Evolutionary conservation across 495 filamentous ascomycete genomes (phyloP).

Genomic region (Xylaria telfairii): DNA sequence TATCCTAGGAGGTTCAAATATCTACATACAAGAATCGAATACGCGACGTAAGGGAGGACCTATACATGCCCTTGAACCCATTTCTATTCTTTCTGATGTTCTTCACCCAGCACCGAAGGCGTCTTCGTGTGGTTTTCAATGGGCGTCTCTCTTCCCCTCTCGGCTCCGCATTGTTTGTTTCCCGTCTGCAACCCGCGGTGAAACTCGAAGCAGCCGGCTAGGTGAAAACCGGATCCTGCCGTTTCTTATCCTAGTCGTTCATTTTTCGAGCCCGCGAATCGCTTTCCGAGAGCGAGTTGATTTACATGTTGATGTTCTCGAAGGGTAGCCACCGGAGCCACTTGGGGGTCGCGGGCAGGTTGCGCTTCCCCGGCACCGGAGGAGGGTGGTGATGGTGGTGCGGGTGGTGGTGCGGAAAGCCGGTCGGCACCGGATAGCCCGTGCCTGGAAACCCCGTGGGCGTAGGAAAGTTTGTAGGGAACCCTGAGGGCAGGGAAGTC

Average conservation of each 20-base stretch:
- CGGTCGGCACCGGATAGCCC: slow-evolving; percentile 5
- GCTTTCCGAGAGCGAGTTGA: neutral
- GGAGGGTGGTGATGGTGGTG: neutral
- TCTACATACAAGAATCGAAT: slow-evolving; percentile 24
- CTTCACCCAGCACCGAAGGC: neutral
- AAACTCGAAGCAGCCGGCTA: slow-evolving; percentile 1
- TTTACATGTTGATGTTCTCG: slow-evolving; percentile 23
- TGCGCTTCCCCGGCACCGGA: neutral
- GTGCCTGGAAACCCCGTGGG: neutral
- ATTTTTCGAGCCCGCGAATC: neutral
- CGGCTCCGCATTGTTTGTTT: neutral
- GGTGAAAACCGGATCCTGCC: slow-evolving; percentile 3
- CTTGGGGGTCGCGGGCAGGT: slow-evolving; percentile 7
- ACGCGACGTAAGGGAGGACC: slow-evolving; percentile 3
- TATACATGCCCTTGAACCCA: neutral
- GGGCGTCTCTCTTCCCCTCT: neutral
- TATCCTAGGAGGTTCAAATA: neutral
- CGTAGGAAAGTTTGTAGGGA: neutral
- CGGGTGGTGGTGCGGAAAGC: neutral
- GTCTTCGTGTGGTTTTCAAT: neutral
- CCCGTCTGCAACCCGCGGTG: neutral
- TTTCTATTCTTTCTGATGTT: neutral
- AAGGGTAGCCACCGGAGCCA: slow-evolving; percentile 25
- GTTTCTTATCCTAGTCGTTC: slow-evolving; percentile 12
- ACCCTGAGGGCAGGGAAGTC: neutral